These are phyloP conservation scores for Linaria vulgaris DNA, from an alignment of 257 asterid species.

Conservation along the genomic window DNA sequence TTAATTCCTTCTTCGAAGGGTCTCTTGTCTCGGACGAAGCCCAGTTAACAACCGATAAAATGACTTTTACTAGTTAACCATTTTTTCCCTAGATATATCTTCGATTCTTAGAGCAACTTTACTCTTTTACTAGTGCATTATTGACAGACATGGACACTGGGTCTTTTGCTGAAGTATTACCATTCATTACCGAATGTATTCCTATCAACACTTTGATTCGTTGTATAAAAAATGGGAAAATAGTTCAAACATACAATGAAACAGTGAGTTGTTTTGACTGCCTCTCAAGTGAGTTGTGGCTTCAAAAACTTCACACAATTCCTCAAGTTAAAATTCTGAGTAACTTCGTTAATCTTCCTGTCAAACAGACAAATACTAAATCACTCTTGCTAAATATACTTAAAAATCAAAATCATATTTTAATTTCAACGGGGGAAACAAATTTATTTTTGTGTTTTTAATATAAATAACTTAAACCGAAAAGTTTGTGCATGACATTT, in stretches of 20 bases:
- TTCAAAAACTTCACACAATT: too few species aligned
- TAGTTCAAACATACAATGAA: constrained; percentile 31
- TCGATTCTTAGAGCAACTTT: constrained; percentile 28
- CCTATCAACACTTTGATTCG: constrained; percentile 18
- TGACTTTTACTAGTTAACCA: neutral
- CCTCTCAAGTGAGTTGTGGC: too few species aligned
- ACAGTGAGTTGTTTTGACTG: constrained; percentile 25
- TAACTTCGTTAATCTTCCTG: too few species aligned
- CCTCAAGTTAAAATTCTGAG: too few species aligned
- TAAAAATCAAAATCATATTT: too few species aligned
- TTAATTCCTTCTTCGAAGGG: constrained; percentile 45
- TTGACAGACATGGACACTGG: neutral
- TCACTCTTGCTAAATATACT: too few species aligned
- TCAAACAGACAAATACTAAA: too few species aligned
- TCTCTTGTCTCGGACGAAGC: constrained; percentile 48
- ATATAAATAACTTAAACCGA: too few species aligned
- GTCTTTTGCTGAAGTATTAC: constrained; percentile 27
- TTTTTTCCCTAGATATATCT: constrained; percentile 7
- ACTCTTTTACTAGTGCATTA: constrained; percentile 3
- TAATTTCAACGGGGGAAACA: too few species aligned
- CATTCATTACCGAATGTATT: constrained; percentile 31
- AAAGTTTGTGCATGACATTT: too few species aligned
- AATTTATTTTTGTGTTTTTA: too few species aligned
- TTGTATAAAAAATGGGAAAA: constrained; percentile 23
- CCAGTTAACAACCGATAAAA: constrained; percentile 35